phyloP scores from a whole-genome alignment of 202 grass and related monocot genomes.

The Eragrostis tef region DNA sequence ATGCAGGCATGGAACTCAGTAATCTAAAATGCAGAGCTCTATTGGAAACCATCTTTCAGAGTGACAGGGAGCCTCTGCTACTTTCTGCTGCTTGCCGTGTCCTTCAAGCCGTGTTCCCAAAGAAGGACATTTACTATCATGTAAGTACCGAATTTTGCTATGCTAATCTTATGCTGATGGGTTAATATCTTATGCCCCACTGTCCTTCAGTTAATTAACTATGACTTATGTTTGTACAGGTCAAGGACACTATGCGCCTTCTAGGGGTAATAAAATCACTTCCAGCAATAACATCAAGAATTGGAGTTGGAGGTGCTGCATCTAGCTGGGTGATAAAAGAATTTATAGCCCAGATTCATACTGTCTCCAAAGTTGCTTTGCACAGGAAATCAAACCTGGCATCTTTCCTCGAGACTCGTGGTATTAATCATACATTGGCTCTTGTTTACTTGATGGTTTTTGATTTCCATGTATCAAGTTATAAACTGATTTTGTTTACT shows the following conservation, averaged over 20 bases:
- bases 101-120: slow-evolving; percentile 90
- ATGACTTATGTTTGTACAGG: slow-evolving; percentile 54
- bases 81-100: slow-evolving; percentile 77
- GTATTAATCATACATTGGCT: slow-evolving; percentile 55
- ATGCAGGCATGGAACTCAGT: slow-evolving; percentile 60
- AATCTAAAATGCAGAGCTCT: slow-evolving; percentile 73
- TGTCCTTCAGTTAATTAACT: slow-evolving; percentile 31
- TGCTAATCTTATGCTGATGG: slow-evolving; percentile 32
- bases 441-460: not conserved
- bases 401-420: slow-evolving; percentile 79
- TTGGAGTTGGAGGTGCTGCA: slow-evolving; percentile 88
- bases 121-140: slow-evolving; percentile 92
- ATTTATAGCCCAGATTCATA: slow-evolving; percentile 90
- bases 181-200: slow-evolving; percentile 4
- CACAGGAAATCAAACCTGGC: slow-evolving; percentile 81
- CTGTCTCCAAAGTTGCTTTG: slow-evolving; percentile 82
- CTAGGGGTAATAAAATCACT: slow-evolving; percentile 85
- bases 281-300: slow-evolving; percentile 84
- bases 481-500: too few relatives aligned
- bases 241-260: slow-evolving; percentile 91
- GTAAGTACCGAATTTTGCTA: slow-evolving; percentile 55
- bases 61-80: slow-evolving; percentile 82
- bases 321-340: slow-evolving; percentile 95
- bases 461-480: not conserved
- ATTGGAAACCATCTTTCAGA: slow-evolving; percentile 92